phyloP scores from a whole-genome alignment of 495 filamentous ascomycete species.

The Penicillium nucicola region DNA sequence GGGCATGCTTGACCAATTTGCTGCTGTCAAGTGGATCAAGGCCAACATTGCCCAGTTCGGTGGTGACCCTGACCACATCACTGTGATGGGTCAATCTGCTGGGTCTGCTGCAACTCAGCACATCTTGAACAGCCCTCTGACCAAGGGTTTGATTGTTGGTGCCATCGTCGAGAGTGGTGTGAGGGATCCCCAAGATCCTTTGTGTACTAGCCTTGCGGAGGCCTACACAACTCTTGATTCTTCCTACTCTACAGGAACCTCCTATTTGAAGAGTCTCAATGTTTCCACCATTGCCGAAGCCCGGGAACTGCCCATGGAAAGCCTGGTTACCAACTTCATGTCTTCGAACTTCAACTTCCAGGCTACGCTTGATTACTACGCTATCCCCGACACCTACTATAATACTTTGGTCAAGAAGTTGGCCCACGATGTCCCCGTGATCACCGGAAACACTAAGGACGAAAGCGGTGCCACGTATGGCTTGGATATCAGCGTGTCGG shows the following conservation, averaged over 20 bases:
- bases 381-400: slow-evolving; percentile 25
- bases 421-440: slow-evolving; percentile 36
- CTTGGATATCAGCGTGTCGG: slow-evolving; percentile 17
- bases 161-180: slow-evolving; percentile 27
- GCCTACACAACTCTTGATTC: slow-evolving; percentile 23
- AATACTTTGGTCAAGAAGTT: slow-evolving; percentile 21
- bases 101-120: slow-evolving; percentile 43
- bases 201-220: slow-evolving; percentile 22
- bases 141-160: slow-evolving; percentile 24
- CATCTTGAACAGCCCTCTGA: slow-evolving; percentile 26
- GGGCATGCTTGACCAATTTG: slow-evolving; percentile 22
- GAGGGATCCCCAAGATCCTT: slow-evolving; percentile 25
- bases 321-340: no score
- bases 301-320: slow-evolving; percentile 22
- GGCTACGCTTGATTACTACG: slow-evolving; percentile 26
- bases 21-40: slow-evolving; percentile 50
- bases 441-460: slow-evolving; percentile 32
- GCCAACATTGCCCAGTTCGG: slow-evolving; percentile 56
- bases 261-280: slow-evolving; percentile 22
- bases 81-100: slow-evolving; percentile 40
- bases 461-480: slow-evolving; percentile 22
- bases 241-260: slow-evolving; percentile 14
- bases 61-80: slow-evolving; percentile 54
- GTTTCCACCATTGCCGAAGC: slow-evolving; percentile 22
- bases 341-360: no score